Evolutionary conservation across 129 eudicot species (phyloP).

Genomic region (Erigeron canadensis): DNA sequence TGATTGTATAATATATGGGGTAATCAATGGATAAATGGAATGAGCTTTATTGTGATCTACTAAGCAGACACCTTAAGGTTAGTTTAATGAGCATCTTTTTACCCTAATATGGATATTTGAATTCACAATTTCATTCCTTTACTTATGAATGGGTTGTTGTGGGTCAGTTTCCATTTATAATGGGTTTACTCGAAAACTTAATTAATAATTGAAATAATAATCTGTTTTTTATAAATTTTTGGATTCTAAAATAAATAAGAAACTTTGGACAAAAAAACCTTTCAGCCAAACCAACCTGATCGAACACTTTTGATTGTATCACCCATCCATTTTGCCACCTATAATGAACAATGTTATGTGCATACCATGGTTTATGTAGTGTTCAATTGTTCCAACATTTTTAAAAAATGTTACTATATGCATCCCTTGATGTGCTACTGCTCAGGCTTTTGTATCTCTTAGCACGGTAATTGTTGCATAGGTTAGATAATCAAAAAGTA

Average conservation of each 20-base stretch:
- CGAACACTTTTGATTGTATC: background rate
- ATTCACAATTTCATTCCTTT: background rate
- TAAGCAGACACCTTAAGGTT: conserved; percentile 92
- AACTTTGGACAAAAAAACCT: background rate
- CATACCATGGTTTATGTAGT: too few species aligned
- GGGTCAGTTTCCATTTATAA: background rate
- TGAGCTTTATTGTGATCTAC: conserved; percentile 67
- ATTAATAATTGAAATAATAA: background rate
- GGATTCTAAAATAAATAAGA: too few species aligned
- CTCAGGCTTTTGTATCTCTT: too few species aligned
- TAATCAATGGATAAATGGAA: conserved; percentile 77
- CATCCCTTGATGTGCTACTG: too few species aligned
- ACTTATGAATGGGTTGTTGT: background rate
- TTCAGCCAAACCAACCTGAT: background rate
- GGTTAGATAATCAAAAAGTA: too few species aligned
- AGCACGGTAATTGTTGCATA: too few species aligned
- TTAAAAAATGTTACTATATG: too few species aligned
- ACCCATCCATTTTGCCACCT: conserved; percentile 6
- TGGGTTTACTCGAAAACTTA: background rate
- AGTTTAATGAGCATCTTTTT: background rate
- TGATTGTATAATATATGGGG: conserved; percentile 61
- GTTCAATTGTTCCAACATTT: too few species aligned
- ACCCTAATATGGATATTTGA: background rate
- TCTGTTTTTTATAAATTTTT: background rate
- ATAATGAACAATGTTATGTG: too few species aligned